Evolutionary conservation across 208 protist species (phyloP).

Genomic region (Trypanosoma melophagium): DNA sequence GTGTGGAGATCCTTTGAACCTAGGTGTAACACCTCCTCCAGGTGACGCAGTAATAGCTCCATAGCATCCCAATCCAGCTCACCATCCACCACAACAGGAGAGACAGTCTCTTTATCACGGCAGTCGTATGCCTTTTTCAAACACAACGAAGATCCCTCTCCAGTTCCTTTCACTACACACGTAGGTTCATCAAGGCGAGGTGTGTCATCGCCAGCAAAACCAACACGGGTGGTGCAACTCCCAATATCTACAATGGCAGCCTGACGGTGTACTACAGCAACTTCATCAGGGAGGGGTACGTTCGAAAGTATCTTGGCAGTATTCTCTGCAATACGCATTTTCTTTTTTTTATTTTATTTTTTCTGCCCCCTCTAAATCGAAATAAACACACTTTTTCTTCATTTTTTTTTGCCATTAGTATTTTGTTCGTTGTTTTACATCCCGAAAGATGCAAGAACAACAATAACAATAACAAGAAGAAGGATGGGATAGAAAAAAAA

Average conservation of each 20-base stretch:
- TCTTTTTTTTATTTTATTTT: constrained; percentile 22
- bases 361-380: neutral
- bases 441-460: too few relatives aligned
- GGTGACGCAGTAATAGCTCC: constrained; percentile 71
- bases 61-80: constrained; percentile 87
- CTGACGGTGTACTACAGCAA: constrained; percentile 66
- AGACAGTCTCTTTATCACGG: constrained; percentile 27
- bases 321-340: constrained; percentile 84
- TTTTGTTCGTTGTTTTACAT: too few relatives aligned
- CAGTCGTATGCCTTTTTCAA: constrained; percentile 52
- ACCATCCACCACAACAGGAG: constrained; percentile 61
- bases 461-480: too few relatives aligned
- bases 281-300: constrained; percentile 89
- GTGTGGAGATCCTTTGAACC: constrained; percentile 57
- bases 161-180: constrained; percentile 35
- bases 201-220: constrained; percentile 84
- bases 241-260: constrained; percentile 87
- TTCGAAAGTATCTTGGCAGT: constrained; percentile 84
- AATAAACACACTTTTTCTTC: neutral
- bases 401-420: too few relatives aligned
- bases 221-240: constrained; percentile 75
- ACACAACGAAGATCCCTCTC: constrained; percentile 7
- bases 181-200: constrained; percentile 81
- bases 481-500: too few relatives aligned
- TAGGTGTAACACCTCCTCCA: constrained; percentile 70